A percentile compares a stretch with the other conserved stretches of the same genome.
phyloP scores from a whole-genome alignment of 176 grass and related monocot species.

The Ensete glaucum region DNA sequence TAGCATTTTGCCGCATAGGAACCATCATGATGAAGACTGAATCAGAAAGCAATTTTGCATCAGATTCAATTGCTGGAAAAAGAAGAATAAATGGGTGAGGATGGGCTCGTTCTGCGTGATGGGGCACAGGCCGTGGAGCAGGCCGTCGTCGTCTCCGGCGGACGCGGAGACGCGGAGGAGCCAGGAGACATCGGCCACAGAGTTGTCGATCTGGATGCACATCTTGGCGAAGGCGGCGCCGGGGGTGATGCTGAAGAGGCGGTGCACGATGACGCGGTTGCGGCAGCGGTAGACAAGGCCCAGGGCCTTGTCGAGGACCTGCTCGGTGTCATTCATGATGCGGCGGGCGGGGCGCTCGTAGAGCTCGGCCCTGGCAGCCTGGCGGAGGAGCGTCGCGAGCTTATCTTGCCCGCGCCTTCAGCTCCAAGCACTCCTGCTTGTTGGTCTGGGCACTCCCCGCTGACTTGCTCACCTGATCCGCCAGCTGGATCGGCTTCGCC shows the following conservation, averaged over 20 bases:
- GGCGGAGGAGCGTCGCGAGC: constrained; percentile 66
- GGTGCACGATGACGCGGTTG: constrained; percentile 50
- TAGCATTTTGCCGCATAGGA: too few relatives aligned
- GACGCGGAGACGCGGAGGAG: constrained; percentile 10
- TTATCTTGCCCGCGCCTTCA: constrained; percentile 49
- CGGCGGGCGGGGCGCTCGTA: constrained; percentile 75
- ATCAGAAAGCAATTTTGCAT: too few relatives aligned
- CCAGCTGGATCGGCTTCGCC: constrained; percentile 72
- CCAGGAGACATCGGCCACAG: constrained; percentile 16
- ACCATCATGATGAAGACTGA: too few relatives aligned
- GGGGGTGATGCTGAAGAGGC: constrained; percentile 38
- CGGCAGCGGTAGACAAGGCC: constrained; percentile 48
- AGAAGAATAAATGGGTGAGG: background rate
- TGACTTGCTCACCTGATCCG: constrained; percentile 67
- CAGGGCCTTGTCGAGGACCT: constrained; percentile 45
- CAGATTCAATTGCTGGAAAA: too few relatives aligned
- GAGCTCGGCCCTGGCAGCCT: constrained; percentile 69
- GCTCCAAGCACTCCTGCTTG: constrained; percentile 57
- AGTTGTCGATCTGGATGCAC: constrained; percentile 13
- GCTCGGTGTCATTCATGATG: constrained; percentile 45
- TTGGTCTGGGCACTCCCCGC: constrained; percentile 38
- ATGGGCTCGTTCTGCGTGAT: constrained; percentile 15
- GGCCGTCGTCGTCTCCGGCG: background rate
- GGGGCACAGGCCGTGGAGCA: constrained; percentile 4
- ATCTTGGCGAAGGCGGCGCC: constrained; percentile 6